A percentile compares a stretch with the other conserved stretches of the same genome.
Evolutionary conservation across 2,329 filamentous ascomycete genomes (phyloP).

Genomic region (Macrophomina phaseolina): DNA sequence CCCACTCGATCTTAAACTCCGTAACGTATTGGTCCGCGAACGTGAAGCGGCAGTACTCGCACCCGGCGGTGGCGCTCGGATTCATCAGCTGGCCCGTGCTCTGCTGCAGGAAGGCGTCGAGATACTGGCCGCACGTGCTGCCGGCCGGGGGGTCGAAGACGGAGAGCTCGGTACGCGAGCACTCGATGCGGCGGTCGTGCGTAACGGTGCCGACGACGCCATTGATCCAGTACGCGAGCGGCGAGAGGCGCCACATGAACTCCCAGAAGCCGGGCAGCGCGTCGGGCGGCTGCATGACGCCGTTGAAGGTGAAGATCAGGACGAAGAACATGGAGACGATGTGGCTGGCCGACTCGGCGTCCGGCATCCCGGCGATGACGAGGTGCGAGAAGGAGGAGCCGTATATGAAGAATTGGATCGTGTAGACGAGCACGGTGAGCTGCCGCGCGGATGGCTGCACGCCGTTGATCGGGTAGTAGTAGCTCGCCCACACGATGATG

Average conservation of each 20-base stretch:
- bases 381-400: constrained; percentile 75
- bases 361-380: constrained; percentile 72
- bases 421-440: constrained; percentile 68
- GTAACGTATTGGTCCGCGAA: constrained; percentile 56
- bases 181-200: constrained; percentile 54
- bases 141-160: constrained; percentile 49
- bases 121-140: constrained; percentile 52
- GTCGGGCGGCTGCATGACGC: constrained; percentile 65
- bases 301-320: constrained; percentile 65
- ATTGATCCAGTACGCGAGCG: constrained; percentile 67
- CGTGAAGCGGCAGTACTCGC: constrained; percentile 57
- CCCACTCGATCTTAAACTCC: constrained; percentile 49
- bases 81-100: constrained; percentile 53
- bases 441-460: constrained; percentile 59
- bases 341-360: constrained; percentile 70
- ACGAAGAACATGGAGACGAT: constrained; percentile 66
- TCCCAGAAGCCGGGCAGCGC: constrained; percentile 75
- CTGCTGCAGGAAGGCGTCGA: constrained; percentile 47
- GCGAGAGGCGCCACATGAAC: constrained; percentile 74
- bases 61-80: constrained; percentile 50
- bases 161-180: constrained; percentile 49
- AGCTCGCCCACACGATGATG: constrained; percentile 67
- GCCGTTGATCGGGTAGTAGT: constrained; percentile 65
- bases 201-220: constrained; percentile 51
- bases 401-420: constrained; percentile 72